Evolutionary conservation across 768 basidiomycete species (phyloP).

Genomic region (Suillus americanus): DNA sequence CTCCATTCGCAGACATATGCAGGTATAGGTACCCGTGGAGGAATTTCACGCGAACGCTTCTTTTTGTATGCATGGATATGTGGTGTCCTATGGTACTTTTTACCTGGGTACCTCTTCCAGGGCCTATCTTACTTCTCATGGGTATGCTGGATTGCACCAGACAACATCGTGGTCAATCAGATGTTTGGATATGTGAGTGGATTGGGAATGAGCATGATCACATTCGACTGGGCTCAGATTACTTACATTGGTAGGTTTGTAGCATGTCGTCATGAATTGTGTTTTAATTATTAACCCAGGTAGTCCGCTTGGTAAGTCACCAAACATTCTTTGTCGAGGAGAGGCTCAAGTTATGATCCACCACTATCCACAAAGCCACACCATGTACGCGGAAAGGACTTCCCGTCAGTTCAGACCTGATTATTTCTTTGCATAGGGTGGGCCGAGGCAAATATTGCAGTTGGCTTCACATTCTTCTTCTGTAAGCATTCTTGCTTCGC

Average conservation of each 20-base stretch:
- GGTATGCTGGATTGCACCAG: slow-evolving; percentile 68
- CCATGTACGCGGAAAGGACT: background rate
- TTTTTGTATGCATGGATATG: slow-evolving; percentile 44
- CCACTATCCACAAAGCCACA: background rate
- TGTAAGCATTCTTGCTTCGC: slow-evolving; percentile 41
- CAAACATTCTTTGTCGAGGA: background rate
- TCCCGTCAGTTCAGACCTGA: background rate
- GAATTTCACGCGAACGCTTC: slow-evolving; percentile 53
- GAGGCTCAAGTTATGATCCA: background rate
- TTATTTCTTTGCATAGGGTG: slow-evolving; percentile 47
- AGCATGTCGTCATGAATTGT: background rate
- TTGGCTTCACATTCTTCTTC: slow-evolving; percentile 67
- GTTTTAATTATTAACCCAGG: slow-evolving; percentile 10
- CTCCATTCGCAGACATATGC: slow-evolving; percentile 56
- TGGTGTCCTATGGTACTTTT: slow-evolving; percentile 46
- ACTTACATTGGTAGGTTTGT: slow-evolving; percentile 25
- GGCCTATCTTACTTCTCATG: slow-evolving; percentile 61
- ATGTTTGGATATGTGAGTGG: slow-evolving; percentile 61
- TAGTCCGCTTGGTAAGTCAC: slow-evolving; percentile 57
- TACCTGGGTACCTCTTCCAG: slow-evolving; percentile 75
- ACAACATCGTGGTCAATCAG: slow-evolving; percentile 70
- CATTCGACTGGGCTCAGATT: slow-evolving; percentile 82
- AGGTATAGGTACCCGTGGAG: slow-evolving; percentile 43
- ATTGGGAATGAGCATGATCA: slow-evolving; percentile 71
- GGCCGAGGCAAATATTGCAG: slow-evolving; percentile 70